Conservation (phyloP, 2,329 filamentous ascomycete genomes). For the Talaromyces albobiverticillius region DNA sequence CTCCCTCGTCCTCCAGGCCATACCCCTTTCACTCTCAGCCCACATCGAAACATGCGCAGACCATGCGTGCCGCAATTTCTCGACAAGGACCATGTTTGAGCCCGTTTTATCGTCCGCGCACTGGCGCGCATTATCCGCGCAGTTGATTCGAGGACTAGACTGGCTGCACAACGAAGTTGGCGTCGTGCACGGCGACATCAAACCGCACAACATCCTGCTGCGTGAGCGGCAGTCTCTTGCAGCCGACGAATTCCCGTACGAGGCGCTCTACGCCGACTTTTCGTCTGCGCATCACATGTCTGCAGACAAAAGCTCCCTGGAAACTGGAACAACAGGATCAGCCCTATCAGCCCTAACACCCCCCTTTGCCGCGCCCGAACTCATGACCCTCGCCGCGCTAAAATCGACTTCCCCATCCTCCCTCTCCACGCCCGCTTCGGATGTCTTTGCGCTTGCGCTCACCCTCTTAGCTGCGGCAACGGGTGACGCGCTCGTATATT, state of each 20-base stretch:
- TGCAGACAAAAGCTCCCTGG: no score
- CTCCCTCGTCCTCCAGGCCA: constrained; percentile 44
- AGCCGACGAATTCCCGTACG: constrained; percentile 29
- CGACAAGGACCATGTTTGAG: constrained; percentile 44
- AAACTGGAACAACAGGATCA: no score
- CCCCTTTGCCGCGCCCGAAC: constrained; percentile 46
- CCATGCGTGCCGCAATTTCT: constrained; percentile 27
- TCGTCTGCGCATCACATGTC: constrained; percentile 36
- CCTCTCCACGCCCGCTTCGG: constrained; percentile 37
- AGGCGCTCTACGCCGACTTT: constrained; percentile 45
- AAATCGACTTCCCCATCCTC: constrained; percentile 31
- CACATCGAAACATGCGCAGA: constrained; percentile 38
- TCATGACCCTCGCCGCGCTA: constrained; percentile 36
- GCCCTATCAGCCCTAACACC: constrained; percentile 44
- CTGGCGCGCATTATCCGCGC: constrained; percentile 41
- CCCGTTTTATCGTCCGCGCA: constrained; percentile 39
- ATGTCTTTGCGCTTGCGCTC: constrained; percentile 46
- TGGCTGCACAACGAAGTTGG: constrained; percentile 43
- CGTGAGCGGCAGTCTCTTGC: constrained; percentile 20
- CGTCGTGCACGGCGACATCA: constrained; percentile 42
- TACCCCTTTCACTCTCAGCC: constrained; percentile 41
- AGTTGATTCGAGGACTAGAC: constrained; percentile 39
- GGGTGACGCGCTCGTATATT: constrained; percentile 43
- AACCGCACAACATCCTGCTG: constrained; percentile 31
- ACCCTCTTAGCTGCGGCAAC: constrained; percentile 45